Base-by-base conservation (phyloP, 768 basidiomycete genomes). In the Pseudohyphozyma bogoriensis region DNA sequence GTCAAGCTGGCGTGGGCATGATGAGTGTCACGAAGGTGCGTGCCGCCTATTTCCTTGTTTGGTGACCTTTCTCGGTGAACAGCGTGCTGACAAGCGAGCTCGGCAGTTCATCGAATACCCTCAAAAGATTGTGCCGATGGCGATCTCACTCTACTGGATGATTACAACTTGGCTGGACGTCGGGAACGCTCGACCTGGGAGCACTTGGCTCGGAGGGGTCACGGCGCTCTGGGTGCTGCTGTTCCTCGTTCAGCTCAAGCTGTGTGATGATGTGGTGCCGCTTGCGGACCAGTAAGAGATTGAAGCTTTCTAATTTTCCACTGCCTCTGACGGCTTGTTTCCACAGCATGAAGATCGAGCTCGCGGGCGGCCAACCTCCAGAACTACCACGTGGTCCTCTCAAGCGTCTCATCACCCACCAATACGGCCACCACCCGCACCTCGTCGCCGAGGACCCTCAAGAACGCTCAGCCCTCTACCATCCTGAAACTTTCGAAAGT, bases 111-210 rank as follows among this genome's bases (percentile, higher is more conserved):
- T 51, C 45, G 45, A 47, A 37, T 55, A 45, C 20, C 59, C 63
- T 16, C 63, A 60, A 28, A 58, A 65, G 45, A 2, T 65, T 20
- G 22, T 58, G 2, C 64, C 64, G 16, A 53, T 53, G 3, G 64
- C 56, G 1, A 55, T 65, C 29, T 47, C 56, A n/a, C 29, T 60
- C 0, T 58, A 58, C 49, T 61, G 59, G 59, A 47, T 64, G 26
- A 58, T 22, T 0, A 32, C 26, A n/a, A 64, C 58, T 64, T 31
- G 32, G 62, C 50, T 15, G 6, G 56, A 58, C 4, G 44, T 65
- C 26, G 54, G 55, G 35, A 22, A 28, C 15, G 12, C 31, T 2
- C n/a, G 44, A 0, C 51, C 52, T 52, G 64, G 64, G 1, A 39
- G 52, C 35, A 46, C 53, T 3, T 65, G 64, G 64, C 54, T 65